Percentiles rank a stretch among this genome's conserved stretches.
Evolutionary conservation across 768 basidiomycete species (phyloP).

Genomic region (Lyophyllum decastes): DNA sequence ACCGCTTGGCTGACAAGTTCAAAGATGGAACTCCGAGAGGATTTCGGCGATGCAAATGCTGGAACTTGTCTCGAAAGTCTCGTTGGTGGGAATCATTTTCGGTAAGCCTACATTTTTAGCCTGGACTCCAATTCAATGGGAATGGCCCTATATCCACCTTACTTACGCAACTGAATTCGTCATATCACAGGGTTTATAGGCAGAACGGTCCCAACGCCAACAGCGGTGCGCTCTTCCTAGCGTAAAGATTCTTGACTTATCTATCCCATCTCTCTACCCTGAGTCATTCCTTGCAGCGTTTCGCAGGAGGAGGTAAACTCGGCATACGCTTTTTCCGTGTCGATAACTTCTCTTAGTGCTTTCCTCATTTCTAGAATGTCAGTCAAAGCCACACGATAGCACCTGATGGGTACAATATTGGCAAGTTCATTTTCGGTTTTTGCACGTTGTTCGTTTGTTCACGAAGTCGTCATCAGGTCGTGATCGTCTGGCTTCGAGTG

Average conservation of each 20-base stretch:
- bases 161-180: background rate
- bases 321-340: no score
- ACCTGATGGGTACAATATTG: constrained; percentile 35
- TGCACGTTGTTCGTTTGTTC: background rate
- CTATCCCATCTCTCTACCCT: background rate
- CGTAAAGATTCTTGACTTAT: constrained; percentile 23
- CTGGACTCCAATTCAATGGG: background rate
- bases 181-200: constrained; percentile 43
- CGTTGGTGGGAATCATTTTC: constrained; percentile 79
- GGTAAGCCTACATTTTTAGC: constrained; percentile 44
- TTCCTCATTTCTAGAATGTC: constrained; percentile 19
- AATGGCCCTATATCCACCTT: background rate
- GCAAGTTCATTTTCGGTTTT: constrained; percentile 12
- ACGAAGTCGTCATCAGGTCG: constrained; percentile 22
- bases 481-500: constrained; percentile 25
- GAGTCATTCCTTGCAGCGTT: constrained; percentile 20
- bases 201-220: constrained; percentile 55
- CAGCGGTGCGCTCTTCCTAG: constrained; percentile 55
- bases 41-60: constrained; percentile 63
- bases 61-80: constrained; percentile 80
- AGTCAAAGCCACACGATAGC: constrained; percentile 31
- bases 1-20: constrained; percentile 16
- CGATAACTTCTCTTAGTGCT: background rate
- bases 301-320: constrained; percentile 34
- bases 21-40: constrained; percentile 71